phyloP scores from a whole-genome alignment of 2,329 filamentous ascomycete species.

The Paecilomyces variotii region DNA sequence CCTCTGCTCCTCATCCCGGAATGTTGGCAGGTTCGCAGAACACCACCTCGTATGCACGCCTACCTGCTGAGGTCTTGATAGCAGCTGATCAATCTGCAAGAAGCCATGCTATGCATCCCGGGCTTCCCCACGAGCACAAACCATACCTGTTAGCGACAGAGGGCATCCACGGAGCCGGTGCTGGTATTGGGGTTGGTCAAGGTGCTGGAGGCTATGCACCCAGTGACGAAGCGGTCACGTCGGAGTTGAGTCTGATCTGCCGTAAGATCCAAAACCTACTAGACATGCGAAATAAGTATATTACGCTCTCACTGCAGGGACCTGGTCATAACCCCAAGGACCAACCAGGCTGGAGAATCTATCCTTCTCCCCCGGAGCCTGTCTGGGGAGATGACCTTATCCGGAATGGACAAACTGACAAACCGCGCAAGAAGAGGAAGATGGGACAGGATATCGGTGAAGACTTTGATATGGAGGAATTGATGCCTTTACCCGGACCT shows the following conservation, averaged over 20 bases:
- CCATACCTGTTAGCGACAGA: slow-evolving; percentile 44
- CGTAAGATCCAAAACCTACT: slow-evolving; percentile 85
- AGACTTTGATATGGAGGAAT: slow-evolving; percentile 77
- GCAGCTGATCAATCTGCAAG: slow-evolving; percentile 42
- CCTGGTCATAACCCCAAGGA: slow-evolving; percentile 83
- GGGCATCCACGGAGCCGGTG: slow-evolving; percentile 51
- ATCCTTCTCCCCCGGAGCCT: slow-evolving; percentile 84
- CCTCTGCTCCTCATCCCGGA: slow-evolving; percentile 2
- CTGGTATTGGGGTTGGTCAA: slow-evolving; percentile 53
- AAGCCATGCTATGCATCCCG: slow-evolving; percentile 44
- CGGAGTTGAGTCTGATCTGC: slow-evolving; percentile 79
- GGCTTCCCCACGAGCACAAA: slow-evolving; percentile 49
- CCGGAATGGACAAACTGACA: slow-evolving; percentile 28
- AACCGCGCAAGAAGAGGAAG: slow-evolving; percentile 58
- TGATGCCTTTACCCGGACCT: slow-evolving; percentile 62
- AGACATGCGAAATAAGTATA: slow-evolving; percentile 81
- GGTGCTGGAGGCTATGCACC: slow-evolving; percentile 58
- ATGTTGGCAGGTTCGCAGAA: slow-evolving; percentile 1
- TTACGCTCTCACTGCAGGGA: slow-evolving; percentile 73
- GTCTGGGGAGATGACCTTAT: slow-evolving; percentile 63
- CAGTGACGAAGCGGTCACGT: slow-evolving; percentile 69
- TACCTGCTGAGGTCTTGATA: slow-evolving; percentile 24
- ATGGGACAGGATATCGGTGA: slow-evolving; percentile 84
- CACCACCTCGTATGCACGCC: background rate
- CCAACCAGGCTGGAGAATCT: slow-evolving; percentile 73